phyloP scores from a whole-genome alignment of 140 eudicot species.

The Flaveria floridana region DNA sequence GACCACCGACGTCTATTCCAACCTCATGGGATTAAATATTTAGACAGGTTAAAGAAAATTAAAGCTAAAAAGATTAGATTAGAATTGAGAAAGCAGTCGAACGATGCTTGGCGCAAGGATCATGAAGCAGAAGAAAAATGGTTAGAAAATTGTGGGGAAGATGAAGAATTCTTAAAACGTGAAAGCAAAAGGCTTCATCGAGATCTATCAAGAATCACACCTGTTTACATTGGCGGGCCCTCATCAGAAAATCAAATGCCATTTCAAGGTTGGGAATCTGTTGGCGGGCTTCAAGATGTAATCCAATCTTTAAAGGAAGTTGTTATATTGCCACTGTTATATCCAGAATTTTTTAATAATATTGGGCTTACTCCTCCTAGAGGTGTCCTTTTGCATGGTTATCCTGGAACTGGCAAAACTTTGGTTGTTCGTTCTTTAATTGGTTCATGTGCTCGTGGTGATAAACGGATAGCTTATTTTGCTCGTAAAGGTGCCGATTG shows the following conservation, averaged over 20 bases:
- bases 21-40: conserved; percentile 62
- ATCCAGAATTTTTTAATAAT: conserved; percentile 76
- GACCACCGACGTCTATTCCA: conserved; percentile 85
- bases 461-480: conserved; percentile 83
- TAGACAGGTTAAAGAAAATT: conserved; percentile 57
- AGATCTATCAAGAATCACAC: conserved; percentile 79
- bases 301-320: conserved; percentile 92
- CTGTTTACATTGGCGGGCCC: conserved; percentile 83
- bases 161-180: conserved; percentile 92
- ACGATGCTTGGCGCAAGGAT: conserved; percentile 80
- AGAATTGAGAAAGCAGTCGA: conserved; percentile 70
- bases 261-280: conserved; percentile 95
- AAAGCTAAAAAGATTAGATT: conserved; percentile 70
- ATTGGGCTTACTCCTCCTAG: conserved; percentile 94
- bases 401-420: conserved; percentile 99
- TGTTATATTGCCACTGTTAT: conserved; percentile 79
- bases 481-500: conserved; percentile 99
- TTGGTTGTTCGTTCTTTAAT: conserved; percentile 88
- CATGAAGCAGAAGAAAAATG: conserved; percentile 92
- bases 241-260: conserved; percentile 47
- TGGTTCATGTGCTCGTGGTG: conserved; percentile 98
- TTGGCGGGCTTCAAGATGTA: conserved; percentile 91
- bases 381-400: conserved; percentile 94
- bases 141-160: conserved; percentile 97
- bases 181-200: conserved; percentile 97